These are phyloP conservation scores for Trichomonascus vanleenenianus DNA, from an alignment of 805 yeast species.

Conservation along the genomic window DNA sequence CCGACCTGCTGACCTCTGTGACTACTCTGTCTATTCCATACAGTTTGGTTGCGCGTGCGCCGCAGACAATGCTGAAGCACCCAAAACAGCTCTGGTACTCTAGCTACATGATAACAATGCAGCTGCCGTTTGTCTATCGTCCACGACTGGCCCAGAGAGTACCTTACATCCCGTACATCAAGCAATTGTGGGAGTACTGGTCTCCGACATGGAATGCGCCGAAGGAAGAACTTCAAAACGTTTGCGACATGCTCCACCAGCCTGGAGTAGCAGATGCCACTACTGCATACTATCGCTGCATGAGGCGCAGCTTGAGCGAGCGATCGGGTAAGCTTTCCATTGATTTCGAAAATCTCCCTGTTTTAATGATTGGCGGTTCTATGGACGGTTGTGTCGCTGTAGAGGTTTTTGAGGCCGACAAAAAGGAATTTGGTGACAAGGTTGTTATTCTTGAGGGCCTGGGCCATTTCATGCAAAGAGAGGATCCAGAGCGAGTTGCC, in stretches of 20 bases:
- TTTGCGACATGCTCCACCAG: slow-evolving; percentile 16
- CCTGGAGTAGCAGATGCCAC: slow-evolving; percentile 20
- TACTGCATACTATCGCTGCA: slow-evolving; percentile 22
- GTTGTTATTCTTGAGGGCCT: slow-evolving; percentile 16
- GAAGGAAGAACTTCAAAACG: slow-evolving; percentile 12
- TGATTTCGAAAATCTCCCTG: slow-evolving; percentile 14
- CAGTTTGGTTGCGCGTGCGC: slow-evolving; percentile 7
- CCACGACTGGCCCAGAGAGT: slow-evolving; percentile 7
- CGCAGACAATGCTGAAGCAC: slow-evolving; percentile 5
- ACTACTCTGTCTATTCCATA: slow-evolving; percentile 22
- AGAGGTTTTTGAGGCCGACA: slow-evolving; percentile 13
- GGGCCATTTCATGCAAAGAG: slow-evolving; percentile 25
- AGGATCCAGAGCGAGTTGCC: slow-evolving; percentile 18
- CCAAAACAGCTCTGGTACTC: slow-evolving; percentile 22
- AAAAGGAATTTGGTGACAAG: slow-evolving; percentile 3
- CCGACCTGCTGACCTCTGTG: slow-evolving; percentile 16
- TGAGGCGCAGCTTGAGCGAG: not conserved
- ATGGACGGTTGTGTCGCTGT: slow-evolving; percentile 20
- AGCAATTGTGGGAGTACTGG: slow-evolving; percentile 21
- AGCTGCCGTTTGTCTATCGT: slow-evolving; percentile 16
- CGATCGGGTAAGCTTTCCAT: slow-evolving; percentile 3
- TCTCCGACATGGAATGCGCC: slow-evolving; percentile 19
- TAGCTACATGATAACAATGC: slow-evolving; percentile 24
- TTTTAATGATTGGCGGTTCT: slow-evolving; percentile 17
- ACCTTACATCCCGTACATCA: slow-evolving; percentile 14